Evolutionary conservation across 208 protist genomes (phyloP).

Genomic region (Leishmania turanica): DNA sequence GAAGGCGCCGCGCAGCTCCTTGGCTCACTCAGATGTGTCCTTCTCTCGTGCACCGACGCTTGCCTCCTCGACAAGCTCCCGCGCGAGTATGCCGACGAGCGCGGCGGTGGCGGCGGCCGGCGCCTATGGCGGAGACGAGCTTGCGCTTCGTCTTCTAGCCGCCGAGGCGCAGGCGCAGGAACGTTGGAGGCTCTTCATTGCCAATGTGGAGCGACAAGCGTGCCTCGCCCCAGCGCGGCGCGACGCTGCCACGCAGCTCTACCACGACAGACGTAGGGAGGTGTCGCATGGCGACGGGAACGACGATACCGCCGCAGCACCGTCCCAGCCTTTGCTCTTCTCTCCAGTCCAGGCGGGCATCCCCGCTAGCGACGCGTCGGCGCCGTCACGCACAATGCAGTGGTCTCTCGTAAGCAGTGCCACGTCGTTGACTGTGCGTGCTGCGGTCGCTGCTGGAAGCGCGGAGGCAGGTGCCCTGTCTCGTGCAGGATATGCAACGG

Average conservation of each 20-base stretch:
- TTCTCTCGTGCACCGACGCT: not conserved
- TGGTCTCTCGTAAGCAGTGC: not conserved
- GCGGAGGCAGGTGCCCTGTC: not conserved
- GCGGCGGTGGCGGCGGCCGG: not conserved
- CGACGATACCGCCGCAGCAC: not conserved
- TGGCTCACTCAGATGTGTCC: not conserved
- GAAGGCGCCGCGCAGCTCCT: not conserved
- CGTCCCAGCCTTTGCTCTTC: not conserved
- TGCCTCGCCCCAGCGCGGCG: slow-evolving; percentile 11
- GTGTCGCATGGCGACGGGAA: not conserved
- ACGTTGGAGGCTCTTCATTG: slow-evolving; percentile 17
- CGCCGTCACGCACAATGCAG: not conserved
- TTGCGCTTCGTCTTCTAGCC: slow-evolving; percentile 19
- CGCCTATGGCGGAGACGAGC: slow-evolving; percentile 13
- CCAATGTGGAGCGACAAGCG: slow-evolving; percentile 24
- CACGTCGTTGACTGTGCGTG: not conserved
- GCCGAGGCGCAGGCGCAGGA: slow-evolving; percentile 20
- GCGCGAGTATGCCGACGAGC: not conserved
- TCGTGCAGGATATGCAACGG: not conserved
- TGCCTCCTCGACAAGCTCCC: not conserved
- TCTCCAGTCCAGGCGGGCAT: not conserved
- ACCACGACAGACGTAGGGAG: not conserved
- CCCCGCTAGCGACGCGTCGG: not conserved
- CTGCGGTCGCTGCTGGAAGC: not conserved
- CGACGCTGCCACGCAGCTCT: not conserved